Evolutionary conservation across 768 basidiomycete species (phyloP).

Genomic region (Mycena amicta): DNA sequence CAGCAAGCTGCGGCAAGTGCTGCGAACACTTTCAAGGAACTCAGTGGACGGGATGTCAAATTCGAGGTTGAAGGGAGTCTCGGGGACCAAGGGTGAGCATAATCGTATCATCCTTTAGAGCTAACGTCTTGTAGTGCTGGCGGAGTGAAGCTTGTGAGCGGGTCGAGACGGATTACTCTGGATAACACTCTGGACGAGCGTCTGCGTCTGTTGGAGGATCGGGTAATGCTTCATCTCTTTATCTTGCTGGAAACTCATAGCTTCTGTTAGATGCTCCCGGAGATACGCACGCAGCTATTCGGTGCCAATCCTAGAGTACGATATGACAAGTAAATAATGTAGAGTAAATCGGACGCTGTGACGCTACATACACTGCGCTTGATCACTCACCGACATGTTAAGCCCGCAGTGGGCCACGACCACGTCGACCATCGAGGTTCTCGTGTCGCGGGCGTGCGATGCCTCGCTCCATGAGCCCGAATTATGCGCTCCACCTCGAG

Average conservation of each 20-base stretch:
- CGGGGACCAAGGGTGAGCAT: slow-evolving; percentile 65
- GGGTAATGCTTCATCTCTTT: slow-evolving; percentile 54
- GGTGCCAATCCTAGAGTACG: slow-evolving; percentile 91
- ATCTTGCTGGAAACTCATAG: no score
- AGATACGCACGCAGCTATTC: slow-evolving; percentile 87
- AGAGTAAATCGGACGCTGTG: not conserved
- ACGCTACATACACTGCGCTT: not conserved
- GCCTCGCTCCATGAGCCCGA: slow-evolving; percentile 84
- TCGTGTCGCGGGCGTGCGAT: slow-evolving; percentile 84
- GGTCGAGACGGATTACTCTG: slow-evolving; percentile 77
- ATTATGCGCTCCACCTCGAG: slow-evolving; percentile 90
- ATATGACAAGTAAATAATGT: slow-evolving; percentile 48
- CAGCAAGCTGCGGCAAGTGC: slow-evolving; percentile 70
- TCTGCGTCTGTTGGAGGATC: slow-evolving; percentile 84
- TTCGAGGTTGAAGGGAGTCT: slow-evolving; percentile 65
- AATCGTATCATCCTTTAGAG: not conserved
- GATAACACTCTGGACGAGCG: slow-evolving; percentile 96
- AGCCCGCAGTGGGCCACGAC: slow-evolving; percentile 49
- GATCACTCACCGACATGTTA: slow-evolving; percentile 41
- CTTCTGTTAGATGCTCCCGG: slow-evolving; percentile 96
- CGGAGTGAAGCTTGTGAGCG: slow-evolving; percentile 77
- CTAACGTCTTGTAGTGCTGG: slow-evolving; percentile 60
- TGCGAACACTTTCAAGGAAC: slow-evolving; percentile 65
- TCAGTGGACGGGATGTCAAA: slow-evolving; percentile 70
- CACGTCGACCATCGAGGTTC: slow-evolving; percentile 65